Evolutionary conservation across 306 rosid genomes (phyloP).

Genomic region (Pyrus betulifolia): DNA sequence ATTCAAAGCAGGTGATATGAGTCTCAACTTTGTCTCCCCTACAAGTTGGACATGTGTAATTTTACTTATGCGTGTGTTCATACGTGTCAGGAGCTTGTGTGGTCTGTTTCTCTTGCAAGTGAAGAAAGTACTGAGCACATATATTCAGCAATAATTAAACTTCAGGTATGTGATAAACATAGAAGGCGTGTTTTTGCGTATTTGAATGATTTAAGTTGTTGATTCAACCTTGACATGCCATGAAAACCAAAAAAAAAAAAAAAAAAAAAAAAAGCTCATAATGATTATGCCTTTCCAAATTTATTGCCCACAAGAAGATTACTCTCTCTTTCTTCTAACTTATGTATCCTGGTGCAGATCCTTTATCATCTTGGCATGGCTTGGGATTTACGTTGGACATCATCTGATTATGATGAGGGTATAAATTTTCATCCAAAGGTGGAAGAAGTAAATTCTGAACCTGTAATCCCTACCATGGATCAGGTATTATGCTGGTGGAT

Average conservation of each 20-base stretch:
- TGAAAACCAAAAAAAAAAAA: neutral
- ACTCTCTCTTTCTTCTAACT: neutral
- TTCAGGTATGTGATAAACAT: constrained; percentile 52
- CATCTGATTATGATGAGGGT: constrained; percentile 23
- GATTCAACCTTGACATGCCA: neutral
- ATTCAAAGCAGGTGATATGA: constrained; percentile 73
- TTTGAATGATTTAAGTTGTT: neutral
- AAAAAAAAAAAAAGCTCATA: no score
- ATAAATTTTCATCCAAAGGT: constrained; percentile 15
- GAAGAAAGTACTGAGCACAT: constrained; percentile 87
- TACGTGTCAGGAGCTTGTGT: constrained; percentile 64
- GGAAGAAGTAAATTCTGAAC: constrained; percentile 48
- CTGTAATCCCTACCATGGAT: constrained; percentile 55
- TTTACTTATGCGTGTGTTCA: constrained; percentile 11
- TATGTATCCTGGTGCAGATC: constrained; percentile 39
- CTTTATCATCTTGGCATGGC: constrained; percentile 82
- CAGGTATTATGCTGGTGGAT: constrained; percentile 39
- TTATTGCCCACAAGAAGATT: neutral
- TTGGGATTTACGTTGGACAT: constrained; percentile 84
- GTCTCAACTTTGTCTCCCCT: constrained; percentile 11
- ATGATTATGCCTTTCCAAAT: neutral
- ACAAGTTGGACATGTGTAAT: constrained; percentile 7
- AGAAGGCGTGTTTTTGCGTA: neutral
- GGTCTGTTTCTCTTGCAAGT: constrained; percentile 82
- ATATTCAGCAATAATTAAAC: constrained; percentile 63